Conservation (phyloP, 192 early-diverging fungal species). For the Rhizophagus prolifer region DNA sequence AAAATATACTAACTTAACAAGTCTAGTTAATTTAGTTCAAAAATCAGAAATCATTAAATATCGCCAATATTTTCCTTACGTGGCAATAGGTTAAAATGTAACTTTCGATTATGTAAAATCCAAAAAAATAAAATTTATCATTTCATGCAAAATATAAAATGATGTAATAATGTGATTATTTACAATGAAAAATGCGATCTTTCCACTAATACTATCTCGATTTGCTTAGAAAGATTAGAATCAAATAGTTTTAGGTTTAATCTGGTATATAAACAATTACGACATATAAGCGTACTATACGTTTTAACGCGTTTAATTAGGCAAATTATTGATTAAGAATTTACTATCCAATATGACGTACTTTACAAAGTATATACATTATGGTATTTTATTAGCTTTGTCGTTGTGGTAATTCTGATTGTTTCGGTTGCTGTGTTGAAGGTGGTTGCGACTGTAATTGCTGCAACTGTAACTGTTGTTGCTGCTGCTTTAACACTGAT, state of each 20-base stretch:
- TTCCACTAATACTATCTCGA: background rate
- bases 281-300: background rate
- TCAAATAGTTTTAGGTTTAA: background rate
- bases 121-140: background rate
- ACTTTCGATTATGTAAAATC: background rate
- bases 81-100: background rate
- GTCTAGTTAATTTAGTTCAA: background rate
- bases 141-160: background rate
- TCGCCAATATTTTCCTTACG: background rate
- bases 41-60: background rate
- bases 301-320: background rate
- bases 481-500: background rate
- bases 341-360: too few relatives aligned
- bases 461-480: slow-evolving; percentile 11
- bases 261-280: background rate
- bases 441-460: slow-evolving; percentile 7
- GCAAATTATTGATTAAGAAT: background rate
- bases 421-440: background rate
- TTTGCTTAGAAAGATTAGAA: background rate
- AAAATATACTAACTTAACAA: background rate
- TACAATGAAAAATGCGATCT: background rate
- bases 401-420: background rate
- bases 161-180: background rate
- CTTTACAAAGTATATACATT: background rate
- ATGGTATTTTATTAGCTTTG: background rate